phyloP scores from a whole-genome alignment of 176 grass and related monocot genomes.

The sorghum (Sorghum bicolor) region Sorghum_bicolor_NCBIv3 NC_012873.2:64722001-64722500 shows the following conservation, averaged over 20 bases:
- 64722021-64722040: neutral
- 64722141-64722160: neutral
- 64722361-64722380: neutral
- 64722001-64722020: neutral
- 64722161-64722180: neutral
- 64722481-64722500: too few species aligned
- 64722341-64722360: slow-evolving; percentile 1
- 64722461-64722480: too few species aligned
- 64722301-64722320: neutral
- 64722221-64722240: neutral
- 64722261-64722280: neutral
- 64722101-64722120: neutral
- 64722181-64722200: neutral
- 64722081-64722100: neutral
- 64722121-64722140: neutral
- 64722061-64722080: neutral
- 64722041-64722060: neutral
- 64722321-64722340: neutral
- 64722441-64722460: too few species aligned
- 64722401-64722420: too few species aligned
- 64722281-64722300: too few species aligned
- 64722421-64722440: too few species aligned
- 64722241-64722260: neutral
- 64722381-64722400: too few species aligned
- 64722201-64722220: neutral